These are phyloP conservation scores for Blepharisma japonicum DNA, from an alignment of 73 alveolate species.

Conservation along the genomic window DNA sequence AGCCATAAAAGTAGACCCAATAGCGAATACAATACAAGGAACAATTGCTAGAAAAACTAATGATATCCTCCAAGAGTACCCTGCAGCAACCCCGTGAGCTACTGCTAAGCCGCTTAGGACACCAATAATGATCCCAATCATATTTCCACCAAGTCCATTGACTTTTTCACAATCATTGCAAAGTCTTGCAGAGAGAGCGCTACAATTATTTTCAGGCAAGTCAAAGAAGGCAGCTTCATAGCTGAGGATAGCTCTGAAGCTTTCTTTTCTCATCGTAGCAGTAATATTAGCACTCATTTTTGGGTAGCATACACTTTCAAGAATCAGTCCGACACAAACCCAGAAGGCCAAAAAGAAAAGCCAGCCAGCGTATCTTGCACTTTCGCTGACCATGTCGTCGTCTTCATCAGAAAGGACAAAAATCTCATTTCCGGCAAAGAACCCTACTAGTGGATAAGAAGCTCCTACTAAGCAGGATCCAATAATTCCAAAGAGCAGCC, in stretches of 20 bases:
- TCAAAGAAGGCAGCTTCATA: constrained; percentile 51
- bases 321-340: background rate
- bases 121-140: background rate
- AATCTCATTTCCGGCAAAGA: background rate
- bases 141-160: constrained; percentile 4
- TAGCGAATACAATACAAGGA: constrained; percentile 25
- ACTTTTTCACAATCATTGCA: constrained; percentile 35
- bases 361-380: background rate
- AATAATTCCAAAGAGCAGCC: background rate
- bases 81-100: background rate
- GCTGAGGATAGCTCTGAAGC: constrained; percentile 36
- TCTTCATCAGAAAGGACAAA: background rate
- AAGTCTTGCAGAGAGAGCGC: constrained; percentile 39
- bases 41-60: background rate
- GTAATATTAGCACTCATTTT: constrained; percentile 28
- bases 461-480: background rate
- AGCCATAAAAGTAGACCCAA: constrained; percentile 26
- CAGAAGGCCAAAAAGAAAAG: background rate
- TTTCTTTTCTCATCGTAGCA: constrained; percentile 17
- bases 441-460: background rate
- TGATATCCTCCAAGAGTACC: constrained; percentile 11
- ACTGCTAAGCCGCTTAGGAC: background rate
- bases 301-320: background rate
- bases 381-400: background rate
- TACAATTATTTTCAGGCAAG: constrained; percentile 5